Base-by-base conservation (phyloP, 331 rosid genomes). In the Dryas integrifolia region DNA sequence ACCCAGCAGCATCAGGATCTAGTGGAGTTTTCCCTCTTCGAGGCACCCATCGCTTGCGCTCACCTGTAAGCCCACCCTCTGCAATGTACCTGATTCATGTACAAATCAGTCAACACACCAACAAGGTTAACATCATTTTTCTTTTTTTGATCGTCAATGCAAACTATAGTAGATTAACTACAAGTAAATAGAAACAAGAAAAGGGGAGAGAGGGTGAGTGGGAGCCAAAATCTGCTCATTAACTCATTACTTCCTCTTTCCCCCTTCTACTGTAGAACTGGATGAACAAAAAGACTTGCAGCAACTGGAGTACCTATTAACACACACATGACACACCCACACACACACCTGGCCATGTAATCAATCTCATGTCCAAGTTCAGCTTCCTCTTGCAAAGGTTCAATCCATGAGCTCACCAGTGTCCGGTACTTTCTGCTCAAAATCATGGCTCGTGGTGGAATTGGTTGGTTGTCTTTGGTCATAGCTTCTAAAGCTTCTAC, bases 1-100 rank as follows among this genome's bases (percentile, higher is more conserved):
- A 94, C 55, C 98, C 98, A 65, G 70, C 83, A 73, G 73, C 97
- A 86, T 94, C 98, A 74, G 98, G 98, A 86, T 94, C 98, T 48
- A 91, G 84, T 82, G 98, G 98, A 43, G 89, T 85, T 87, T 88
- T 94, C 61, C 98, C 98, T 78, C 88, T 80, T 70, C 92, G 86
- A 79, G 97, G 97, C 45, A 94, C 98, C 98, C 97, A 94, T 52
- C 96, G 85, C 81, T 89, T 94, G 75, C 98, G 96, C 67, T 91
- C 97, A 80, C 98, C 97, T 39, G 96, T 91, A 58, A 91, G 97
- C 67, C 98, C 98, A 69, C 98, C 98, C 88, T 94, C 97, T 50
- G 76, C 86, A 80, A 89, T 53, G 74, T 94, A 94, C 75, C 97
- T 95, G 86, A 60, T 81, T 78, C 79, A 84, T 79, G 71, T 55